Base-by-base conservation (phyloP, 139 green algal genomes). In the Edaphochlamys debaryana region DNA sequence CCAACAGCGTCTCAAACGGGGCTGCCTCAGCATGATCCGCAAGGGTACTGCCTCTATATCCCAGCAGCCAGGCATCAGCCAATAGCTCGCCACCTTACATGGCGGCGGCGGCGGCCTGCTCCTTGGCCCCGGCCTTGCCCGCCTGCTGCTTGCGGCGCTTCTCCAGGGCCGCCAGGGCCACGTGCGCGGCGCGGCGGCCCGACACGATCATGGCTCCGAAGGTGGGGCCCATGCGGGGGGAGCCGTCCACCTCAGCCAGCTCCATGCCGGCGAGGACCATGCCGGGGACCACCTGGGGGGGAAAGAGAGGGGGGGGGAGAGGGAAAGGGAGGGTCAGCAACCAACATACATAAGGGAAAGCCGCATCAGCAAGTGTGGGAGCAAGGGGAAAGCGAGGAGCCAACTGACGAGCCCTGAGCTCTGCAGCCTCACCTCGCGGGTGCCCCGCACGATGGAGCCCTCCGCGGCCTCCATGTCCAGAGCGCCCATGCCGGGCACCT, bases 181-280 rank as follows among this genome's bases (percentile, higher is more conserved):
- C 88, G 80, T 99, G 93, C 0, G 96, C 96, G 6, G 96, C 96
- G 90, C 98, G 98, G 72, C 94, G 91, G 69, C 96, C 96, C 42
- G 90, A 96, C 42, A 98, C 93, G 79, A 98, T 96, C 96, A 99
- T 99, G 60, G 96, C 96, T 41, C 96, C 96, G 86, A 99, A 99
- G 50, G 97, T 99, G 64, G 97, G 97, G 73, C 97, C 97, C 96
- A 98, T 98, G 86, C 95, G 93, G 37, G 95, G 94, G 23, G 86
- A 93, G 74, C 94, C 94, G 79, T 96, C 93, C 45, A 92, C 87
- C 88, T 94, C 90, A 22, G 89, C 85, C 79, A 98, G 93, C 94
- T 99, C 97, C 97, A 99, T 99, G 79, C 97, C 97, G 73, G 91
- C 93, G 73, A 99, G 87, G 56, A 99, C 94, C 93, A 99, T 97